Evolutionary conservation across 2,329 filamentous ascomycete species (phyloP), one percentile per base, ranked within the genome.

Genomic region (Trichothecium sympodiale): DNA sequence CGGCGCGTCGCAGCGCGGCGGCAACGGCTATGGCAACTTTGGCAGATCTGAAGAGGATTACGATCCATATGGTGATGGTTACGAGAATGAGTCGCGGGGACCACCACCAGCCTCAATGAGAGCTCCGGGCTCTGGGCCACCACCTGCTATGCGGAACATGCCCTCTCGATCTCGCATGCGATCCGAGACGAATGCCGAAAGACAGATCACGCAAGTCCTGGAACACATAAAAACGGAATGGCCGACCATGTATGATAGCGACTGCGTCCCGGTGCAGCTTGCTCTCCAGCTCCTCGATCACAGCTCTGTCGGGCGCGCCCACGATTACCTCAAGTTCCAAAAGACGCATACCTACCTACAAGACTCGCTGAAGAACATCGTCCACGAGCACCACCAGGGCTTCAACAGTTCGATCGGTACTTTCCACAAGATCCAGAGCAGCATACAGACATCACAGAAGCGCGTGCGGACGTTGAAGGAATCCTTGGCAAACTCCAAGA

Each of bases 341-440:
- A 69, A 81, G 45, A 87, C 85, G 32, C 85, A 95, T 56, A 69
- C 77, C 44, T 85, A 91, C 54, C 74, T 98, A n/a, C 88, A 98
- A 54, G 81, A 82, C 48, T 88, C 89, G 8, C 69, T 98, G 38
- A 95, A 94, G 59, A 78, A 80, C 25, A 94, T 98, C 48, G 91
- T 98, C 17, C 94, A 98, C 57, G 89, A 98, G 62, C 89, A 98
- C 54, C 89, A 98, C 53, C 91, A 98, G 58, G 93, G 91, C 32
- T 98, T 98, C 71, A 98, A 96, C 62, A 94, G 86, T 58, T 95
- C 89, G 34, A 96, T 98, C 43, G 91, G 89, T 57, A 96, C 89
- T 15, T 98, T 96, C 54, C 93, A 98, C 66, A 95, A 94, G 60
- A 98, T 98, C 42, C 91, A 98, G 57, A 77, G 80, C 35, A 94